phyloP scores from a whole-genome alignment of 768 basidiomycete species.

The Dacryopinax spathularia region DNA sequence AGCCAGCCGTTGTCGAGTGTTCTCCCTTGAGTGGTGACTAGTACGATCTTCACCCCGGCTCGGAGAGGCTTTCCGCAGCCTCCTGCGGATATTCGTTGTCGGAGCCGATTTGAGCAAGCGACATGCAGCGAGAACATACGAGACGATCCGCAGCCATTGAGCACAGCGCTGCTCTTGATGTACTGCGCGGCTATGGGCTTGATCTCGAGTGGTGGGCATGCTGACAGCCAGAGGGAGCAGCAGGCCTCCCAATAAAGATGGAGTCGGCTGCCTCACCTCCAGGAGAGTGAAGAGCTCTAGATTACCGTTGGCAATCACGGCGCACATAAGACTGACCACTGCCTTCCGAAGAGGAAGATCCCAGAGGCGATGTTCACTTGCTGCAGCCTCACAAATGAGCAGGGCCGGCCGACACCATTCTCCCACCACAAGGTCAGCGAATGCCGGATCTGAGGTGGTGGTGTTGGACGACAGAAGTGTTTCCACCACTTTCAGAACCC shows the following conservation, averaged over 20 bases:
- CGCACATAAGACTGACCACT: constrained; percentile 24
- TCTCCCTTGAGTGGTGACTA: neutral
- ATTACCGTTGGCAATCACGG: constrained; percentile 34
- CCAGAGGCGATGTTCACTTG: constrained; percentile 30
- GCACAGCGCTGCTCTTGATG: constrained; percentile 34
- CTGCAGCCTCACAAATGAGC: constrained; percentile 34
- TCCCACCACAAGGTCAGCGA: constrained; percentile 26
- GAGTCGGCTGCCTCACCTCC: constrained; percentile 40
- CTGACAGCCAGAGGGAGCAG: constrained; percentile 46
- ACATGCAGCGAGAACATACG: constrained; percentile 43
- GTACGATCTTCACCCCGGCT: neutral
- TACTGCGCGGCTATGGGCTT: constrained; percentile 32
- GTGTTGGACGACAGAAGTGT: constrained; percentile 31
- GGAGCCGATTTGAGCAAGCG: constrained; percentile 25
- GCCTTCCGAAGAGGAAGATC: constrained; percentile 24
- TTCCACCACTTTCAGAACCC: constrained; percentile 39
- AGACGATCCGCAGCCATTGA: constrained; percentile 50
- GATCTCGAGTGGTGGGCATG: constrained; percentile 35
- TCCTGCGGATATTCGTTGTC: neutral
- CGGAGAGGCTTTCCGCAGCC: neutral
- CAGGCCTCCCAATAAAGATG: constrained; percentile 48
- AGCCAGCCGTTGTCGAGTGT: constrained; percentile 7
- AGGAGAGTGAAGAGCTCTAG: constrained; percentile 42
- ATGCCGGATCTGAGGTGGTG: constrained; percentile 39
- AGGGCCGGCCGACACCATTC: constrained; percentile 29